A percentile compares a stretch with the other conserved stretches of the same genome.
phyloP scores from a whole-genome alignment of 345 rosid species.

The Corymbia maculata region DNA sequence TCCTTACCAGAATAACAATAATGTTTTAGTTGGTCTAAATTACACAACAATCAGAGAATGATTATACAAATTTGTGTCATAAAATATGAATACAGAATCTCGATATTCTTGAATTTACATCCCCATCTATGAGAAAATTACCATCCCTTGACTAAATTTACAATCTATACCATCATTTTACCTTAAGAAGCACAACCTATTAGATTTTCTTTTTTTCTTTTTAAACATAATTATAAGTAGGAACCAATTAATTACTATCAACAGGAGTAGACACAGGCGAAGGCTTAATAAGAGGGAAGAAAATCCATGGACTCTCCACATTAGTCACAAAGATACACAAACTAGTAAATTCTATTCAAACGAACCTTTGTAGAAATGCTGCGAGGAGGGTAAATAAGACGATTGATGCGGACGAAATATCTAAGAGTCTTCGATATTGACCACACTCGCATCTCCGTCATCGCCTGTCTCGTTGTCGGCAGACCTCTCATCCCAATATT shows the following conservation, averaged over 20 bases:
- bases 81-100: no score
- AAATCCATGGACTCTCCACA: not conserved
- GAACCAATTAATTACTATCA: no score
- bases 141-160: not conserved
- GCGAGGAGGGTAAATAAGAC: not conserved
- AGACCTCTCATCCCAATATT: not conserved
- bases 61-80: no score
- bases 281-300: rapidly evolving
- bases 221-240: no score
- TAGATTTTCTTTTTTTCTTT: no score
- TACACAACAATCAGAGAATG: no score
- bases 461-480: no score
- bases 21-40: no score
- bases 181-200: no score
- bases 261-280: not conserved
- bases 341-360: not conserved
- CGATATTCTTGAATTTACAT: no score
- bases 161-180: not conserved
- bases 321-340: not conserved
- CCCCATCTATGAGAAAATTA: not conserved
- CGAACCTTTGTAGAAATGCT: not conserved
- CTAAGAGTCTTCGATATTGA: not conserved
- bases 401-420: not conserved
- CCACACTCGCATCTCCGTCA: no score
- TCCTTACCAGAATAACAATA: no score